These are phyloP conservation scores for Pseudogymnoascus sp. DNA, from an alignment of 2,329 filamentous ascomycete genomes.

Conservation along the genomic window DNA sequence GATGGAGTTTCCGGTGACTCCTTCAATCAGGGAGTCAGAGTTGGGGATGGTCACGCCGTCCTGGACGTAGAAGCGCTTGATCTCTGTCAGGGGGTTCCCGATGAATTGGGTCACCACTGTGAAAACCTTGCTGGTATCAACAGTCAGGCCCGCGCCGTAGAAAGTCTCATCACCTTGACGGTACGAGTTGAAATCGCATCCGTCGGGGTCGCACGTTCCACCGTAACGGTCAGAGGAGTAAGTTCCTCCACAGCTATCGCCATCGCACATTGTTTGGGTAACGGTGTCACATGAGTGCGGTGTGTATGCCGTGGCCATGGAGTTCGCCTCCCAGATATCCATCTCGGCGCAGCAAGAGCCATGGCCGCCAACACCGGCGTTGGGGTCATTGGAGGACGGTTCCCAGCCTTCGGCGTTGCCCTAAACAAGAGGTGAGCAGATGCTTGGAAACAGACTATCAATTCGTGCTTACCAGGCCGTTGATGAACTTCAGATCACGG, in stretches of 20 bases:
- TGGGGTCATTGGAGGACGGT: conserved; percentile 39
- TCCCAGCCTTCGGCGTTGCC: conserved; percentile 47
- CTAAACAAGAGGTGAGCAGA: conserved; percentile 24
- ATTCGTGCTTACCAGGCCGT: conserved; percentile 36
- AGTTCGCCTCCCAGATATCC: conserved; percentile 61
- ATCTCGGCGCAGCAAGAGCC: conserved; percentile 62
- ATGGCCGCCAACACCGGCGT: conserved; percentile 43
- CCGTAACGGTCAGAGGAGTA: conserved; percentile 36
- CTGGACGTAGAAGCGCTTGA: conserved; percentile 51
- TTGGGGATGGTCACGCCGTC: conserved; percentile 45
- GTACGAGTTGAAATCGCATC: conserved; percentile 57
- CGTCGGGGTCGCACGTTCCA: conserved; percentile 51
- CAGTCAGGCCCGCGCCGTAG: conserved; percentile 46
- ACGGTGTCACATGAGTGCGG: conserved; percentile 46
- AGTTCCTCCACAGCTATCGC: conserved; percentile 34
- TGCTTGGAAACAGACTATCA: conserved; percentile 24
- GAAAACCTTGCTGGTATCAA: conserved; percentile 44
- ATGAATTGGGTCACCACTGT: conserved; percentile 55
- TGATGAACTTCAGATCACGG: conserved; percentile 44
- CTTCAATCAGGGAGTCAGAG: conserved; percentile 36
- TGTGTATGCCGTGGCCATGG: conserved; percentile 47
- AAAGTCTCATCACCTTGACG: conserved; percentile 48
- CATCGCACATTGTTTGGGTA: conserved; percentile 36
- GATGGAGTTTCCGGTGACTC: conserved; percentile 43
- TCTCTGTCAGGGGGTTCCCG: conserved; percentile 42